phyloP scores from a whole-genome alignment of 1,139 yeast genomes.

The Meyerozyma athensensis region DNA sequence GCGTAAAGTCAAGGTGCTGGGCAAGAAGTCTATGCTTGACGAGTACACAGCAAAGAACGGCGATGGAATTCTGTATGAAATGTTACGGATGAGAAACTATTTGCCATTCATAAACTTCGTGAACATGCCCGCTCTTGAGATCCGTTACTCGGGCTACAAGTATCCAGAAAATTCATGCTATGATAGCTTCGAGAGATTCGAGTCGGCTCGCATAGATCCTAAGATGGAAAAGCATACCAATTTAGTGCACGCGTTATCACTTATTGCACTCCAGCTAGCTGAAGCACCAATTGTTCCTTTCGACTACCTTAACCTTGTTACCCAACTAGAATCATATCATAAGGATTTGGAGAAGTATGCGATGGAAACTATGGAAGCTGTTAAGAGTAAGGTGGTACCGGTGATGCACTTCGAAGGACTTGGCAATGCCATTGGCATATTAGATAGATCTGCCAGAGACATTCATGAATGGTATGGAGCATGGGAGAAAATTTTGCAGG shows the following conservation, averaged over 20 bases:
- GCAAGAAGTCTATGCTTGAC: constrained; percentile 20
- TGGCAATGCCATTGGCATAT: constrained; percentile 18
- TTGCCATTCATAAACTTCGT: constrained; percentile 59
- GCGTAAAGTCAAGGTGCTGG: constrained; percentile 22
- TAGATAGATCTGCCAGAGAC: constrained; percentile 20
- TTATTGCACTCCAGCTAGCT: constrained; percentile 49
- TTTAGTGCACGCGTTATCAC: constrained; percentile 54
- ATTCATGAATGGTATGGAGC: constrained; percentile 45
- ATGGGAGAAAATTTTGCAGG: constrained; percentile 45
- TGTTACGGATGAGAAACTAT: constrained; percentile 58
- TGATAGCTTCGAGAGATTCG: constrained; percentile 61
- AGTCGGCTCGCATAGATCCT: constrained; percentile 44
- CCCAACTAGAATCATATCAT: constrained; percentile 38
- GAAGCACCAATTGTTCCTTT: constrained; percentile 79
- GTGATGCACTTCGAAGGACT: constrained; percentile 26
- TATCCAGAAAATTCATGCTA: constrained; percentile 61
- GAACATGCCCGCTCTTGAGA: constrained; percentile 67
- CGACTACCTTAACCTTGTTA: constrained; percentile 48
- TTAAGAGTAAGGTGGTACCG: constrained; percentile 14
- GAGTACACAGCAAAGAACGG: constrained; percentile 21
- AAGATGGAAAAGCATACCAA: constrained; percentile 53
- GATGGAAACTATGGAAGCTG: constrained; percentile 15
- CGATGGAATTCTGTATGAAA: constrained; percentile 30
- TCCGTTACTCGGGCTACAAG: constrained; percentile 43
- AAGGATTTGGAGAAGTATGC: constrained; percentile 48